Conservation (phyloP, 768 basidiomycete species). For the Lyophyllum atratum region DNA sequence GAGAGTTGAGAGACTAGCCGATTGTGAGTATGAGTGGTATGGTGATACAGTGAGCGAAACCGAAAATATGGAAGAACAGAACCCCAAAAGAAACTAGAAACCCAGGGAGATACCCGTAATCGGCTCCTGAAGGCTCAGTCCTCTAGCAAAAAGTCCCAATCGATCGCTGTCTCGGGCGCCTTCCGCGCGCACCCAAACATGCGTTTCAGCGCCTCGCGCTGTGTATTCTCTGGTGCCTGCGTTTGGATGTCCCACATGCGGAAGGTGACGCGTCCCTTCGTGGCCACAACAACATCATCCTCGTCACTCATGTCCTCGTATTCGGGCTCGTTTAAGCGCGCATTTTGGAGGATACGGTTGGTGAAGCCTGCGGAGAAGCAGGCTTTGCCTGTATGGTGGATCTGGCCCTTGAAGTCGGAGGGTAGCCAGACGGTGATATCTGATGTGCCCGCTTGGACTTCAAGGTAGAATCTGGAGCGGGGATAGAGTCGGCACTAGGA, state of each 20-base stretch:
- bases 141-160: slow-evolving; percentile 83
- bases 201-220: slow-evolving; percentile 64
- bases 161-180: slow-evolving; percentile 55
- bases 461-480: slow-evolving; percentile 61
- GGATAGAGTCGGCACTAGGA: slow-evolving; percentile 58
- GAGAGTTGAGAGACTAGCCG: background rate
- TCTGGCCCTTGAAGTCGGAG: slow-evolving; percentile 75
- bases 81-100: slow-evolving; percentile 6
- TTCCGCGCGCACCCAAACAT: slow-evolving; percentile 62
- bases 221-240: slow-evolving; percentile 60
- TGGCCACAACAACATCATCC: slow-evolving; percentile 66
- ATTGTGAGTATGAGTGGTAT: background rate
- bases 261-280: slow-evolving; percentile 63
- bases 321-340: slow-evolving; percentile 44
- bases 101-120: background rate
- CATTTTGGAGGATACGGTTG: slow-evolving; percentile 63
- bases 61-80: slow-evolving; percentile 1
- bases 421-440: slow-evolving; percentile 78
- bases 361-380: slow-evolving; percentile 72
- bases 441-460: slow-evolving; percentile 64
- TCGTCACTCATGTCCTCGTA: slow-evolving; percentile 37
- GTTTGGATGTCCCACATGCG: slow-evolving; percentile 81
- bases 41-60: background rate
- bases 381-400: slow-evolving; percentile 53
- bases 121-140: slow-evolving; percentile 42